These are phyloP conservation scores for Ogataea zsoltii DNA, from an alignment of 805 yeast species.

Conservation along the genomic window DNA sequence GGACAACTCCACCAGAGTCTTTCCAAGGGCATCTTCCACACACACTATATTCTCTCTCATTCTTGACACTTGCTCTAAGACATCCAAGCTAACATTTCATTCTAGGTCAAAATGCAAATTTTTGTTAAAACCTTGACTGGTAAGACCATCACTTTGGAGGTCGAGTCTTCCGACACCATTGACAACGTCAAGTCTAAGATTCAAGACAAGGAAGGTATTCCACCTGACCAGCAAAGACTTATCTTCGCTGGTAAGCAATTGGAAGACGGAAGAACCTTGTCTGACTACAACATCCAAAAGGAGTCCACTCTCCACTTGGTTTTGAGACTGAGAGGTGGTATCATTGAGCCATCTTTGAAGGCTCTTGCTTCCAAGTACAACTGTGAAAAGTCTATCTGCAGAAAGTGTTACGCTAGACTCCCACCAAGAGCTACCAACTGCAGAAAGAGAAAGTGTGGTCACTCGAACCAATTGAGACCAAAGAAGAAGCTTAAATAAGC, in stretches of 20 bases:
- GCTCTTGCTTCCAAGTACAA: conserved; percentile 99
- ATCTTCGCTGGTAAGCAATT: conserved; percentile 96
- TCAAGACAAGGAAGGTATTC: conserved; percentile 96
- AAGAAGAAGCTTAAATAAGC: conserved; percentile 97
- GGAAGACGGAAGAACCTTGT: conserved; percentile 92
- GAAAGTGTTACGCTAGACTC: conserved; percentile 99
- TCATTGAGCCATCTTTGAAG: conserved; percentile 99
- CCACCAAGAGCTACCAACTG: conserved; percentile 99
- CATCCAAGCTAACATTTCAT: conserved; percentile 13
- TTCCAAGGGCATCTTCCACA: too few species aligned
- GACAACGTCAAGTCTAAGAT: conserved; percentile 94
- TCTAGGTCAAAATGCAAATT: conserved; percentile 70
- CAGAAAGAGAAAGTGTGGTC: conserved; percentile 99
- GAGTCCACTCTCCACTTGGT: conserved; percentile 73
- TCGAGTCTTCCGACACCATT: conserved; percentile 92
- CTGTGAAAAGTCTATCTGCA: conserved; percentile 99
- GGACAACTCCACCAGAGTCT: too few species aligned
- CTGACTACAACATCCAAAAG: conserved; percentile 95
- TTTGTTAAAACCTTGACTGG: conserved; percentile 99
- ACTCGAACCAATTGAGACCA: conserved; percentile 99
- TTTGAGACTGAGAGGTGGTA: conserved; percentile 71
- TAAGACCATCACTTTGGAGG: conserved; percentile 87
- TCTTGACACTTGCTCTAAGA: neutral
- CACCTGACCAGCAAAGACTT: conserved; percentile 95
- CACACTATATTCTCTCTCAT: neutral